Percentiles rank a stretch among this genome's conserved stretches.
phyloP scores from a whole-genome alignment of 331 rosid genomes.

The Phaseolus coccineus region DNA sequence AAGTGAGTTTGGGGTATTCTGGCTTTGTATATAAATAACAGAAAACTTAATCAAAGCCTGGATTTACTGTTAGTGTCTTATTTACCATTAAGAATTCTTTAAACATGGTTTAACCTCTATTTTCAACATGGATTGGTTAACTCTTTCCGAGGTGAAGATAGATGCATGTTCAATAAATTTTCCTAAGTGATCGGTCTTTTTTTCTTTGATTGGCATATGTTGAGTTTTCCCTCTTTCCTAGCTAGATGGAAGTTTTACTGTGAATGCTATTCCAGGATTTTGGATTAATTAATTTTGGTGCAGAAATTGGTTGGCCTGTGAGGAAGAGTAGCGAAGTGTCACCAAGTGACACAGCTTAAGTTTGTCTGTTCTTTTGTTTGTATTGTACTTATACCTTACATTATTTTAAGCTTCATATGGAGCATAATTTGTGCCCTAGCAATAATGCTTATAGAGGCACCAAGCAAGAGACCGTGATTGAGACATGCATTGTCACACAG shows the following conservation, averaged over 20 bases:
- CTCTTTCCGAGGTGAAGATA: not conserved
- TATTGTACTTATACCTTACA: not conserved
- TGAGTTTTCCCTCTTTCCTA: not conserved
- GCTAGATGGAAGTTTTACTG: not conserved
- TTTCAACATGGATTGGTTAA: conserved; percentile 7
- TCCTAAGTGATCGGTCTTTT: not conserved
- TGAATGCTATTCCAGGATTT: conserved; percentile 1
- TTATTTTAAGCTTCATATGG: conserved; percentile 16
- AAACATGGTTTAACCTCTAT: conserved; percentile 5
- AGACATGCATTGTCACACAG: not conserved
- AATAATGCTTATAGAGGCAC: not conserved
- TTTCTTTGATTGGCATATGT: not conserved
- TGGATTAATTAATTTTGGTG: not conserved
- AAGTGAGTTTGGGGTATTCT: conserved; percentile 19
- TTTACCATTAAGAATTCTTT: not conserved
- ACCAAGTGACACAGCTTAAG: conserved; percentile 9
- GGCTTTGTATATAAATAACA: not conserved
- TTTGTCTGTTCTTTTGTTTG: not conserved
- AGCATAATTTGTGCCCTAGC: not conserved
- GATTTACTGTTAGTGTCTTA: conserved; percentile 17
- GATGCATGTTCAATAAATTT: not conserved
- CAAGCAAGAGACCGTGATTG: not conserved
- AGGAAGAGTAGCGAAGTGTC: not conserved
- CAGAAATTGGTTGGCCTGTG: not conserved
- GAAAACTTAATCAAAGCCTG: not conserved